A percentile compares a stretch with the other conserved stretches of the same genome.
Conservation (phyloP, 2,329 filamentous ascomycete genomes). For the Colletotrichum incanum region DNA sequence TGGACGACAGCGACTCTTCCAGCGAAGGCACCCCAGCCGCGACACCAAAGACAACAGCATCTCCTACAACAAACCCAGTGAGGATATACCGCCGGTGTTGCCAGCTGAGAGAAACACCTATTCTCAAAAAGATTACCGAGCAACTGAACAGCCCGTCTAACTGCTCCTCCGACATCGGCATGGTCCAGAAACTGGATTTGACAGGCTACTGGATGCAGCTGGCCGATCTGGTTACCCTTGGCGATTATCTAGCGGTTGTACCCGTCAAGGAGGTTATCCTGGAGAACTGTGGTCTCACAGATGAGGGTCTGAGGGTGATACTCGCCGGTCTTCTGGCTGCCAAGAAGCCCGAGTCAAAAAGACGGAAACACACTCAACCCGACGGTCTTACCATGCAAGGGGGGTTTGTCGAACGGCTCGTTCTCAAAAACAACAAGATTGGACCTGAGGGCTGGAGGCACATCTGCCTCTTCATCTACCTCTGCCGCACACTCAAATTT, state of each 20-base stretch:
- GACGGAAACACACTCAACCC: constrained; percentile 59
- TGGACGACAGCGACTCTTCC: constrained; percentile 77
- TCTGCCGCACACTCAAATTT: constrained; percentile 88
- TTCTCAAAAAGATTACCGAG: constrained; percentile 91
- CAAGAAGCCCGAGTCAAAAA: constrained; percentile 74
- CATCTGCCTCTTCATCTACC: constrained; percentile 89
- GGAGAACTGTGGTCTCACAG: constrained; percentile 88
- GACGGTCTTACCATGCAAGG: constrained; percentile 65
- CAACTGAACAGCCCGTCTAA: constrained; percentile 84
- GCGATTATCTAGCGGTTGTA: constrained; percentile 94
- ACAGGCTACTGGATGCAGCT: constrained; percentile 88
- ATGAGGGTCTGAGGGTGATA: constrained; percentile 89
- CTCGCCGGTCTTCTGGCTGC: constrained; percentile 88
- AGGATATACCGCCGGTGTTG: constrained; percentile 96
- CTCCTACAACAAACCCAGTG: constrained; percentile 89
- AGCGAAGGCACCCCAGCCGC: constrained; percentile 63
- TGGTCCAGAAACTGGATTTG: constrained; percentile 86
- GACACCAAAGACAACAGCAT: constrained; percentile 68
- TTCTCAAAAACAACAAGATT: constrained; percentile 93
- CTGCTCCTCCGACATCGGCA: constrained; percentile 76
- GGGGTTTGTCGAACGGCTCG: constrained; percentile 88
- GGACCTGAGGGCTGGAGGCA: constrained; percentile 92
- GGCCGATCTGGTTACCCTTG: constrained; percentile 87
- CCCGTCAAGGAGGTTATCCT: constrained; percentile 89
- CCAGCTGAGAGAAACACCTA: constrained; percentile 91